A percentile compares a stretch with the other conserved stretches of the same genome.
phyloP scores from a whole-genome alignment of 805 yeast species.

The Teunomyces stri region DNA sequence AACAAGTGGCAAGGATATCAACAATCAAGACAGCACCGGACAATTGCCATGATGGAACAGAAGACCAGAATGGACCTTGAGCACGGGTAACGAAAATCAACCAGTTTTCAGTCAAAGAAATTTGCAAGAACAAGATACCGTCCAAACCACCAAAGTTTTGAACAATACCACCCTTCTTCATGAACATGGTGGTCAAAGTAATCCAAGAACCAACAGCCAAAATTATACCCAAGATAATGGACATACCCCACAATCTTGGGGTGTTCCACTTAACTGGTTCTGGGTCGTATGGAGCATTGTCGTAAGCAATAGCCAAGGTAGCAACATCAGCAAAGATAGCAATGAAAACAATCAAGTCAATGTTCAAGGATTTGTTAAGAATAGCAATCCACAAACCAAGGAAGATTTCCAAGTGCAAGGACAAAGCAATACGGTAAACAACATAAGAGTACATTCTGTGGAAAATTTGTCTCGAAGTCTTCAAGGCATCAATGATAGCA shows the following conservation, averaged over 20 bases:
- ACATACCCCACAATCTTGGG: slow-evolving; percentile 97
- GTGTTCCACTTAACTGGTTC: slow-evolving; percentile 95
- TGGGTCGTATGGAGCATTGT: slow-evolving; percentile 93
- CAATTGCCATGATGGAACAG: slow-evolving; percentile 94
- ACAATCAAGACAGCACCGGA: slow-evolving; percentile 89
- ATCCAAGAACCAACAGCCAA: slow-evolving; percentile 94
- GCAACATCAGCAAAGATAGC: slow-evolving; percentile 98
- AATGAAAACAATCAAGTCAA: slow-evolving; percentile 91
- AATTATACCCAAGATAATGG: slow-evolving; percentile 78
- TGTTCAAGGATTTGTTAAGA: slow-evolving; percentile 79
- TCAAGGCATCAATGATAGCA: slow-evolving; percentile 39
- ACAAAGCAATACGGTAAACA: slow-evolving; percentile 96
- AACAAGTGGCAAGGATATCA: slow-evolving; percentile 89
- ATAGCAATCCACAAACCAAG: slow-evolving; percentile 96
- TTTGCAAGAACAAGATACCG: slow-evolving; percentile 87
- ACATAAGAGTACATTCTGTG: slow-evolving; percentile 99
- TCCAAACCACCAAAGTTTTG: slow-evolving; percentile 94
- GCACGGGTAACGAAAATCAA: slow-evolving; percentile 95
- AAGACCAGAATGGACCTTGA: slow-evolving; percentile 98
- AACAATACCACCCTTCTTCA: slow-evolving; percentile 87
- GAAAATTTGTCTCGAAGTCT: slow-evolving; percentile 58
- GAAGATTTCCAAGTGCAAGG: slow-evolving; percentile 91
- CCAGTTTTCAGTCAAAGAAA: slow-evolving; percentile 96
- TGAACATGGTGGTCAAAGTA: slow-evolving; percentile 90
- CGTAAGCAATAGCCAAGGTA: slow-evolving; percentile 95